A percentile compares a stretch with the other conserved stretches of the same genome.
phyloP scores from a whole-genome alignment of 1,284 basidiomycete species.

The Malassezia yamatoensis region DNA sequence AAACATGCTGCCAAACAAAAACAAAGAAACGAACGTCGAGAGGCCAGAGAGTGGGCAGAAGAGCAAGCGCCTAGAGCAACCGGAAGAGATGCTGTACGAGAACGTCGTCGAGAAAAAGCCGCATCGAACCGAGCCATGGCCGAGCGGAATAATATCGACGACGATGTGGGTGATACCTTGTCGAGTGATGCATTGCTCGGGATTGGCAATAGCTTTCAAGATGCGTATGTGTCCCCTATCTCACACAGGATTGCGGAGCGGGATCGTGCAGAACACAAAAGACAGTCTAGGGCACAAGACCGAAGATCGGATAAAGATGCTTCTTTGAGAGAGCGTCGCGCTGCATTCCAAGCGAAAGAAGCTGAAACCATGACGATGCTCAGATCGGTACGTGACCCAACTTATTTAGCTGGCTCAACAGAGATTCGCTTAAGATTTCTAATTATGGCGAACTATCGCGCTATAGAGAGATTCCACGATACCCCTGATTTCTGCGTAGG shows the following conservation, averaged over 20 bases:
- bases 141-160: conserved; percentile 20
- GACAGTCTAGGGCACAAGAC: conserved; percentile 8
- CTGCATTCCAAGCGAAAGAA: conserved; percentile 22
- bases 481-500: conserved; percentile 63
- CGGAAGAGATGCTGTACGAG: conserved; percentile 25
- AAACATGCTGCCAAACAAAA: not conserved
- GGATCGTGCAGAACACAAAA: conserved; percentile 9
- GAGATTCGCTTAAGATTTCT: not conserved
- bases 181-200: conserved; percentile 7
- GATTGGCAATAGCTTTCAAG: conserved; percentile 1
- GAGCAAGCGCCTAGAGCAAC: conserved; percentile 23
- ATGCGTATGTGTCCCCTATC: not conserved
- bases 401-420: not conserved
- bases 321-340: conserved; percentile 19
- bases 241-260: not conserved
- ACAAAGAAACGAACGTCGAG: not conserved
- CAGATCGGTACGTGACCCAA: not conserved
- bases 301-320: conserved; percentile 7
- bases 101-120: conserved; percentile 18
- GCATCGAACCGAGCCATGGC: conserved; percentile 24
- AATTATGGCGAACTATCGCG: not conserved
- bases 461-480: conserved; percentile 33
- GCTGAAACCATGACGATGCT: conserved; percentile 30
- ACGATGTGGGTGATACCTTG: conserved; percentile 22
- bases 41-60: conserved; percentile 5